Percentiles rank a stretch among this genome's conserved stretches.
These are phyloP conservation scores for Dioscorea cayenensis DNA, from an alignment of 116 monocot species.

Conservation along the genomic window DNA sequence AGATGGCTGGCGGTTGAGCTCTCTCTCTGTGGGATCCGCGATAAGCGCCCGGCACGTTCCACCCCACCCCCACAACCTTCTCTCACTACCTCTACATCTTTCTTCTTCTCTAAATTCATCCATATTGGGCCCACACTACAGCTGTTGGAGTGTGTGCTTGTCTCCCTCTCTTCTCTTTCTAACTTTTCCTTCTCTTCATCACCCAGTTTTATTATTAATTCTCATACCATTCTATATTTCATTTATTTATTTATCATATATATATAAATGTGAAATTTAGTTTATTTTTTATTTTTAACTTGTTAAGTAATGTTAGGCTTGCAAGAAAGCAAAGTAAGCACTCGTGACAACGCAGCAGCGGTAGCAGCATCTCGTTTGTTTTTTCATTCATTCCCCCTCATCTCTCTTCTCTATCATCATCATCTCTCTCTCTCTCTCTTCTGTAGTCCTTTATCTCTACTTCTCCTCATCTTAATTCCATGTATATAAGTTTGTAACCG, in stretches of 20 bases:
- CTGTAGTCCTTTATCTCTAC: conserved; percentile 6
- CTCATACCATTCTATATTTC: too few species aligned
- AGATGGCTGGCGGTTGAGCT: neutral
- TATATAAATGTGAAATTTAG: too few species aligned
- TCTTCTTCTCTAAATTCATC: too few species aligned
- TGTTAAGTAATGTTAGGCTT: conserved; percentile 5
- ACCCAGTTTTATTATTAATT: too few species aligned
- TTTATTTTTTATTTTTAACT: too few species aligned
- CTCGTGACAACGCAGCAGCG: conserved; percentile 37
- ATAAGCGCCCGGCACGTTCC: conserved; percentile 52
- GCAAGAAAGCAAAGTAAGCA: neutral
- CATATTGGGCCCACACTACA: conserved; percentile 28
- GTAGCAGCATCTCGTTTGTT: conserved; percentile 61
- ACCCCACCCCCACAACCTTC: neutral
- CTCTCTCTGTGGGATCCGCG: conserved; percentile 35
- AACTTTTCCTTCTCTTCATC: conserved; percentile 4
- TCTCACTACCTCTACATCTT: neutral
- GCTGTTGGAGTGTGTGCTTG: conserved; percentile 56
- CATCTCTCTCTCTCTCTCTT: conserved; percentile 3
- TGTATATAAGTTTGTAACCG: neutral
- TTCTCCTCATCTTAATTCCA: conserved; percentile 16
- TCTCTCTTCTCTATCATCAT: conserved; percentile 20
- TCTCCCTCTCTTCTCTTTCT: conserved; percentile 13
- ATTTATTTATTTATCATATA: too few species aligned
- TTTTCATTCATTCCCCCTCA: conserved; percentile 38